These are phyloP conservation scores for Pythium dissimile DNA, from an alignment of 352 stramenopile species.

Conservation along the genomic window DNA sequence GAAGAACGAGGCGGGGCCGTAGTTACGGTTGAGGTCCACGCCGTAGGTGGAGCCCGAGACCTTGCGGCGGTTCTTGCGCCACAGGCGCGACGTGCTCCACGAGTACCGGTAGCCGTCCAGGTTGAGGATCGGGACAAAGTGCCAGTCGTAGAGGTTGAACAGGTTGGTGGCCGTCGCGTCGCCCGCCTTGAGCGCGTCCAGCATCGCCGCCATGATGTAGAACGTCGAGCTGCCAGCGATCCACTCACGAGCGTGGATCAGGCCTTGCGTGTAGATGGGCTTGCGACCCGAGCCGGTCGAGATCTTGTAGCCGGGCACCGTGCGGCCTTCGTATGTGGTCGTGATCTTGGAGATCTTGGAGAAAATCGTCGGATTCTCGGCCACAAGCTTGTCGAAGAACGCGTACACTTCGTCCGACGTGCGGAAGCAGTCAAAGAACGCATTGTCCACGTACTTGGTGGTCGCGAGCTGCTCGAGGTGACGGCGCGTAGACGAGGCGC, in stretches of 20 bases:
- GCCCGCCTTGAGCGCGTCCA: slow-evolving; percentile 12
- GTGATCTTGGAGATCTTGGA: slow-evolving; percentile 3
- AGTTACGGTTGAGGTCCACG: slow-evolving; percentile 33
- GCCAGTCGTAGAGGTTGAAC: slow-evolving; percentile 18
- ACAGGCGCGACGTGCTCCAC: slow-evolving; percentile 9
- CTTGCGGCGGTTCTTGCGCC: slow-evolving; percentile 25
- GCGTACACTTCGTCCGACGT: slow-evolving; percentile 14
- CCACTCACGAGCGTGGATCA: slow-evolving; percentile 28
- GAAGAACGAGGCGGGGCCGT: slow-evolving; percentile 15
- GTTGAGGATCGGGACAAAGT: slow-evolving; percentile 10
- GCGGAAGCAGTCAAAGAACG: slow-evolving; percentile 29
- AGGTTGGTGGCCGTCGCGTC: slow-evolving; percentile 12
- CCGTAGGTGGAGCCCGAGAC: slow-evolving; percentile 6
- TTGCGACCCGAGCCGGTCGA: slow-evolving; percentile 8
- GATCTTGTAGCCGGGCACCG: slow-evolving; percentile 24
- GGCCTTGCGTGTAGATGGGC: slow-evolving; percentile 17
- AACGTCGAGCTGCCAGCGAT: slow-evolving; percentile 17
- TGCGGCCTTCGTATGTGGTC: slow-evolving; percentile 12
- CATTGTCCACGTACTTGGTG: slow-evolving; percentile 20
- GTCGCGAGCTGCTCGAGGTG: slow-evolving; percentile 4
- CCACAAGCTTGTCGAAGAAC: slow-evolving; percentile 19
- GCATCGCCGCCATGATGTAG: slow-evolving; percentile 16
- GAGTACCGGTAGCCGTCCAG: slow-evolving; percentile 21
- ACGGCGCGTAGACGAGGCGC: background rate
- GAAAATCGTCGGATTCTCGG: background rate